Conservation (phyloP, 148 eudicot species). For the Salicornia ramosissima region DNA sequence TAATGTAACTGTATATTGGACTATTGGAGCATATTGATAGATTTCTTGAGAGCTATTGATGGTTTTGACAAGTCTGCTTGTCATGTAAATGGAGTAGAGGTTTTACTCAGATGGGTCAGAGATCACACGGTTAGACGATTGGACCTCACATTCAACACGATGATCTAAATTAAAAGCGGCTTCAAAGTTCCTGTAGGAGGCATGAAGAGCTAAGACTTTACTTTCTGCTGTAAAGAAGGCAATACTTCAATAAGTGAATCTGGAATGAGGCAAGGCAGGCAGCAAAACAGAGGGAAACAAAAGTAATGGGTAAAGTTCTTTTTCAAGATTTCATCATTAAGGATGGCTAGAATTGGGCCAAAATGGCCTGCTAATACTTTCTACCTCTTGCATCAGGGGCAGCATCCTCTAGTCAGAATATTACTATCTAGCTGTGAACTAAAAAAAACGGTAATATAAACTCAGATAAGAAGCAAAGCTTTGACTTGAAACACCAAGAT, state of each 20-base stretch:
- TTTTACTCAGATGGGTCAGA: too few relatives aligned
- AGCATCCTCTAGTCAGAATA: not conserved
- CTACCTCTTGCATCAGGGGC: not conserved
- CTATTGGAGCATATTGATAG: not conserved
- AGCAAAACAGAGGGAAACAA: too few relatives aligned
- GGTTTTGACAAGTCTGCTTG: not conserved
- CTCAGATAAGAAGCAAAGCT: constrained; percentile 6
- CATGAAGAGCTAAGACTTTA: too few relatives aligned
- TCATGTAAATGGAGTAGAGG: not conserved
- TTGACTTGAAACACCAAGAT: not conserved
- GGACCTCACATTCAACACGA: not conserved
- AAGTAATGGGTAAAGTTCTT: not conserved
- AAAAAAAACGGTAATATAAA: not conserved
- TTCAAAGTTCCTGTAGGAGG: not conserved
- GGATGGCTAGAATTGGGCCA: not conserved
- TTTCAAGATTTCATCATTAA: not conserved
- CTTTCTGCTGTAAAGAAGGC: too few relatives aligned
- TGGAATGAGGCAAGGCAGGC: too few relatives aligned
- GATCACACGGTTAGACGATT: not conserved
- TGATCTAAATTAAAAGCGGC: not conserved
- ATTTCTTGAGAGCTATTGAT: not conserved
- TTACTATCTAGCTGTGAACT: not conserved
- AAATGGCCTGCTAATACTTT: not conserved
- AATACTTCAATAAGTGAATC: too few relatives aligned
- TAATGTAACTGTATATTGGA: not conserved